These are phyloP conservation scores for Ilex paraguariensis DNA, from an alignment of 305 asterid genomes.

Conservation along the genomic window DNA sequence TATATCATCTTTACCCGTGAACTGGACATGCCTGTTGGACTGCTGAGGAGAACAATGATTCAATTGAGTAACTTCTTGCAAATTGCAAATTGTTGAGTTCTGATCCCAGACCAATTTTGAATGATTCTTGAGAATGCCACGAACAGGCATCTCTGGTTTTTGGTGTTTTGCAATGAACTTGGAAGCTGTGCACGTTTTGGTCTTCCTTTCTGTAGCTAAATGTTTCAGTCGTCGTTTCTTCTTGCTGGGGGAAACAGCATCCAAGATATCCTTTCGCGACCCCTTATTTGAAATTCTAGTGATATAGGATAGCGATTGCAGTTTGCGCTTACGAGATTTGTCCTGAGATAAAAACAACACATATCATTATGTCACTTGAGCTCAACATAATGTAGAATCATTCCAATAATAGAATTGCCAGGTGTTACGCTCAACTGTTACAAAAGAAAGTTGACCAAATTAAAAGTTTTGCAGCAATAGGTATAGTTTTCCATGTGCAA, in stretches of 20 bases:
- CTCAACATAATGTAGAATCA: not conserved
- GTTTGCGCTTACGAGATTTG: slow-evolving; percentile 26
- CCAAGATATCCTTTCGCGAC: slow-evolving; percentile 13
- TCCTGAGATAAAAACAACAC: slow-evolving; percentile 36
- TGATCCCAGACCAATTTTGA: slow-evolving; percentile 14
- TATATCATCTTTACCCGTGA: slow-evolving; percentile 34
- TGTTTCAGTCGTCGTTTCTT: slow-evolving; percentile 25
- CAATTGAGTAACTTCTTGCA: slow-evolving; percentile 20
- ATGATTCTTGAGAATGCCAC: slow-evolving; percentile 31
- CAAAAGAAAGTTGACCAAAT: too few species aligned
- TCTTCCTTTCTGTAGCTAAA: slow-evolving; percentile 25
- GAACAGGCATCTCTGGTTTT: slow-evolving; percentile 21
- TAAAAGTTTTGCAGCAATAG: too few species aligned
- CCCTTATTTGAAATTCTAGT: slow-evolving; percentile 26
- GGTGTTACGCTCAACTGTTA: too few species aligned
- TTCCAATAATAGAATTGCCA: too few species aligned
- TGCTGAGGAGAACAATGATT: slow-evolving; percentile 19
- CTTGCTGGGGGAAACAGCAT: slow-evolving; percentile 17
- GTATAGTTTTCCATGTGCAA: too few species aligned
- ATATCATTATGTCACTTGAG: not conserved
- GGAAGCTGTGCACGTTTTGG: slow-evolving; percentile 16
- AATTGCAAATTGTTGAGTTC: slow-evolving; percentile 18
- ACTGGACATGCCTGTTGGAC: slow-evolving; percentile 35
- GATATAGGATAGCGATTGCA: slow-evolving; percentile 28
- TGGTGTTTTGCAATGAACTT: slow-evolving; percentile 23